Evolutionary conservation across 805 yeast species (phyloP).

Genomic region (Candida ovalis): DNA sequence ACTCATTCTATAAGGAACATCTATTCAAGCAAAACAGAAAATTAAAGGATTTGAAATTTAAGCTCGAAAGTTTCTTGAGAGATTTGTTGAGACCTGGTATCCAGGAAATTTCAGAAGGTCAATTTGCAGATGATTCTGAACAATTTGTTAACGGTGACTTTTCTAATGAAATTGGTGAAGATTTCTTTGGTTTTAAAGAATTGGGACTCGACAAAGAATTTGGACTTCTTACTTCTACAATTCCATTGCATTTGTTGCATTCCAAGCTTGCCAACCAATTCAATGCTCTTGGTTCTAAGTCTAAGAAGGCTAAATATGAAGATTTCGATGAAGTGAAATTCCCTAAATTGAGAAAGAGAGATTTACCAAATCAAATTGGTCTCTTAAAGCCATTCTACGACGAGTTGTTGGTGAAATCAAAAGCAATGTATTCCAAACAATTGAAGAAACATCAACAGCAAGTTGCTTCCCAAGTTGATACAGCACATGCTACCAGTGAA

Average conservation of each 20-base stretch:
- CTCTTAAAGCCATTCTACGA: conserved; percentile 53
- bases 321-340: conserved; percentile 59
- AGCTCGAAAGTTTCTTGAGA: conserved; percentile 67
- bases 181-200: conserved; percentile 95
- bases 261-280: conserved; percentile 64
- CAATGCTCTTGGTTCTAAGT: conserved; percentile 40
- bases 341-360: conserved; percentile 48
- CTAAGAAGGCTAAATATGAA: conserved; percentile 53
- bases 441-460: conserved; percentile 36
- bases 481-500: background rate
- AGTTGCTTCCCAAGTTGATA: conserved; percentile 3
- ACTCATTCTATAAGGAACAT: conserved; percentile 69
- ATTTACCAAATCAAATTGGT: conserved; percentile 52
- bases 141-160: conserved; percentile 95
- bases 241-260: conserved; percentile 86
- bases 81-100: conserved; percentile 79
- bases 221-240: conserved; percentile 75
- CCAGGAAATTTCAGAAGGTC: conserved; percentile 66
- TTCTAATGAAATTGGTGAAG: conserved; percentile 91
- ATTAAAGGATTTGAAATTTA: conserved; percentile 61
- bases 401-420: conserved; percentile 39
- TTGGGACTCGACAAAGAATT: conserved; percentile 91
- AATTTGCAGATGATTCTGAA: conserved; percentile 86
- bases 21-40: conserved; percentile 65
- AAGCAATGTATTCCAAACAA: conserved; percentile 38